Conservation (phyloP, 1,284 basidiomycete genomes). For the Apiotrichum veenhuisii region DNA sequence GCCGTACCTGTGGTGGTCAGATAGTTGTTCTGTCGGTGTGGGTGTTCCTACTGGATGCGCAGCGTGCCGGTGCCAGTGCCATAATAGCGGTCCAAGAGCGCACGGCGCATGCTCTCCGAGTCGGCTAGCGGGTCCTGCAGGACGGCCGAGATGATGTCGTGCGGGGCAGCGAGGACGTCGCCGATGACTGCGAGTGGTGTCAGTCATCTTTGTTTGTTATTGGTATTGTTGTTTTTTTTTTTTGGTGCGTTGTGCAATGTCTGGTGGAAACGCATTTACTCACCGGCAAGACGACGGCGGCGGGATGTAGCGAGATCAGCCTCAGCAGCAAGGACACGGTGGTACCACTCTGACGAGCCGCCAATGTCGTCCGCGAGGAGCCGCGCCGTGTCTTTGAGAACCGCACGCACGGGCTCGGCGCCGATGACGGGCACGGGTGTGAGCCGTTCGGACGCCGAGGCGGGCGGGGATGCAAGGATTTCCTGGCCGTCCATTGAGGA, state of each 20-base stretch:
- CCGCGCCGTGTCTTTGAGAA: neutral
- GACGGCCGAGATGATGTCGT: constrained; percentile 41
- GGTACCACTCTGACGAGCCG: constrained; percentile 34
- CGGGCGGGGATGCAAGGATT: neutral
- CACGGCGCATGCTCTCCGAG: constrained; percentile 21
- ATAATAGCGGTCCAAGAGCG: constrained; percentile 24
- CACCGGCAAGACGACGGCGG: constrained; percentile 32
- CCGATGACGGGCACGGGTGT: neutral
- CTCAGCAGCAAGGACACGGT: constrained; percentile 21
- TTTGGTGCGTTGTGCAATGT: no score
- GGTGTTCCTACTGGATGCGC: constrained; percentile 11
- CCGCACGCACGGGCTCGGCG: neutral
- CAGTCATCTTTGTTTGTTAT: neutral
- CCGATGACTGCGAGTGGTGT: constrained; percentile 33
- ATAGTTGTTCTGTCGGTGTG: no score
- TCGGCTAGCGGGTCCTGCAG: constrained; percentile 40
- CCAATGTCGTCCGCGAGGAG: constrained; percentile 40
- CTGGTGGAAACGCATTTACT: constrained; percentile 4
- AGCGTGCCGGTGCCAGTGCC: constrained; percentile 17
- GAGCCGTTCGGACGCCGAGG: neutral
- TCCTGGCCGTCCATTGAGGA: neutral
- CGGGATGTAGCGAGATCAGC: constrained; percentile 19
- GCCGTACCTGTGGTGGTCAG: neutral
- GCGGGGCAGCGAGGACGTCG: constrained; percentile 29
- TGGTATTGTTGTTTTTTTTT: no score